A percentile compares a stretch with the other conserved stretches of the same genome.
These are phyloP conservation scores for Talaromyces marneffei DNA, from an alignment of 2,329 filamentous ascomycete genomes.

Conservation along the genomic window DNA sequence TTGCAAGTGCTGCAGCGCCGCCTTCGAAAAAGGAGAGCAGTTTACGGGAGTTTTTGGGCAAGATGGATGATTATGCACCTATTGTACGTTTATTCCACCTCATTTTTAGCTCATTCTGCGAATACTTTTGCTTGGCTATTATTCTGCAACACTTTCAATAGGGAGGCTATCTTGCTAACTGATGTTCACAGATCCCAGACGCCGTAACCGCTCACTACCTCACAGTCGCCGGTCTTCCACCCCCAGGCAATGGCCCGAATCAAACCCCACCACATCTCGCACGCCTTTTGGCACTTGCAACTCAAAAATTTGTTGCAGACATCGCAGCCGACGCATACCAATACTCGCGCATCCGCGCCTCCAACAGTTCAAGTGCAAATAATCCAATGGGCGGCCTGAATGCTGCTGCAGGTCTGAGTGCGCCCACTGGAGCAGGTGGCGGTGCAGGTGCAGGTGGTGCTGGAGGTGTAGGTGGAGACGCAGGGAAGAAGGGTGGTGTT, in stretches of 20 bases:
- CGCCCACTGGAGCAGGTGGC: constrained; percentile 46
- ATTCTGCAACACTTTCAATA: neutral
- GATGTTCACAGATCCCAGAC: constrained; percentile 72
- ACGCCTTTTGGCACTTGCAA: constrained; percentile 90
- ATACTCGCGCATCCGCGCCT: constrained; percentile 92
- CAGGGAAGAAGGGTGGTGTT: constrained; percentile 44
- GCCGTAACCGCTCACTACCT: constrained; percentile 98
- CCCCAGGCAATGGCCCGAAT: constrained; percentile 75
- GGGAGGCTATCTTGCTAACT: neutral
- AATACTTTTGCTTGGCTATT: neutral
- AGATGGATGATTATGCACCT: constrained; percentile 97
- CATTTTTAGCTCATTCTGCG: neutral
- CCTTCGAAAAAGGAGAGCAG: constrained; percentile 86
- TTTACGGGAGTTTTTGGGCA: constrained; percentile 82
- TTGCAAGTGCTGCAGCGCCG: constrained; percentile 28
- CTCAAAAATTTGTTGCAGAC: constrained; percentile 97
- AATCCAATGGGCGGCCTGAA: constrained; percentile 87
- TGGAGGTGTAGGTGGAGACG: constrained; percentile 36
- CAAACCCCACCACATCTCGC: constrained; percentile 73
- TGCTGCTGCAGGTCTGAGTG: constrained; percentile 54
- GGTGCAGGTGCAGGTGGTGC: constrained; percentile 43
- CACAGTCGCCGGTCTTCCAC: constrained; percentile 87
- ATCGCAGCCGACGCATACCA: constrained; percentile 97
- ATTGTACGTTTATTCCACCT: constrained; percentile 60
- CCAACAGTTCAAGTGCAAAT: constrained; percentile 76